These are phyloP conservation scores for Leucocoprinus sp. DNA, from an alignment of 768 basidiomycete genomes.

Conservation along the genomic window DNA sequence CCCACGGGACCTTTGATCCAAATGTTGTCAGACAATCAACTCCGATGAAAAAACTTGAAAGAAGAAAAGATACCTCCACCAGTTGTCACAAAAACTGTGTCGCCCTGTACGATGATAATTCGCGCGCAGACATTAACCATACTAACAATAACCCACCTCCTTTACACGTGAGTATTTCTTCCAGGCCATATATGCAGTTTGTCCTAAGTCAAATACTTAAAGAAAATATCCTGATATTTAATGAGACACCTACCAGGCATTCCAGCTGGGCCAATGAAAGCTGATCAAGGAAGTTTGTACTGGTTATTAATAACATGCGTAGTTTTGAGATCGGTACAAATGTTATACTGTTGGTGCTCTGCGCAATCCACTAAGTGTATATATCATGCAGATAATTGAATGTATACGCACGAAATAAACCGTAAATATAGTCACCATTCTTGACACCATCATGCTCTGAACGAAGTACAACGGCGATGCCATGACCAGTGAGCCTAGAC, in stretches of 20 bases:
- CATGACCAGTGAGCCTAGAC: constrained; percentile 21
- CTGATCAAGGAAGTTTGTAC: constrained; percentile 38
- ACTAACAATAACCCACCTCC: constrained; percentile 18
- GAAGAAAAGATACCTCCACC: constrained; percentile 24
- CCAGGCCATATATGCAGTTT: constrained; percentile 34
- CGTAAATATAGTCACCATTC: constrained; percentile 8
- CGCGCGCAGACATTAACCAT: background rate
- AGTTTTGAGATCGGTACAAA: constrained; percentile 18
- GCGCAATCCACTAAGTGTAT: background rate
- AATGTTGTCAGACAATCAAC: background rate
- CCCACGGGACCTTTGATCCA: constrained; percentile 40
- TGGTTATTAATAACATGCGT: constrained; percentile 30
- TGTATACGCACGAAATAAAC: constrained; percentile 3
- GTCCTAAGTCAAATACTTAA: constrained; percentile 17
- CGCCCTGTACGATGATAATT: constrained; percentile 21
- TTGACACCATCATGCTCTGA: constrained; percentile 22
- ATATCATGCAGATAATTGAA: background rate
- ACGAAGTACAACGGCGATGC: constrained; percentile 26
- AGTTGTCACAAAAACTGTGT: constrained; percentile 32
- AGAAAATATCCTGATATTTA: background rate
- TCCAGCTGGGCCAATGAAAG: constrained; percentile 42
- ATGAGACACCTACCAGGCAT: constrained; percentile 35
- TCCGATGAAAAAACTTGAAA: background rate
- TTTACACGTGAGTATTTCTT: constrained; percentile 31
- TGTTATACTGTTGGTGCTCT: constrained; percentile 35